Conservation (phyloP, 495 filamentous ascomycete species). For the Aspergillus heteromorphus region DNA sequence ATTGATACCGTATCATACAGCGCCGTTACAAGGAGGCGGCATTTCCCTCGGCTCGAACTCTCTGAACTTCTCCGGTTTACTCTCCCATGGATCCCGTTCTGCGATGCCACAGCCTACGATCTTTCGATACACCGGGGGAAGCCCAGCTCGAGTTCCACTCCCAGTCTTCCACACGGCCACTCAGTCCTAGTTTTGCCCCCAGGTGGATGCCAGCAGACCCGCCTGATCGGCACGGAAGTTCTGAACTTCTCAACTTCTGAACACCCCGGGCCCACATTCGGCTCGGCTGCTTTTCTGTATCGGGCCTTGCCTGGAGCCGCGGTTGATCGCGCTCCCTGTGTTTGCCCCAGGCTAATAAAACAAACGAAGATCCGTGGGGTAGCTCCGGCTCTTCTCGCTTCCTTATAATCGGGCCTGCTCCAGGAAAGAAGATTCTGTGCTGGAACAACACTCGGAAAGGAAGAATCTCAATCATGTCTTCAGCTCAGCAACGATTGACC, state of each 20-base stretch:
- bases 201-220: not conserved
- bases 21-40: not conserved
- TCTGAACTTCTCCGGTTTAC: not conserved
- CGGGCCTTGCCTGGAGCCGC: conserved; percentile 11
- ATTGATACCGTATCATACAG: conserved; percentile 31
- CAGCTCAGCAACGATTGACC: conserved; percentile 36
- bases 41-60: not conserved
- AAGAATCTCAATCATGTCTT: conserved; percentile 27
- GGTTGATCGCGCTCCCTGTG: conserved; percentile 8
- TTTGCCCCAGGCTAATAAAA: conserved; percentile 1
- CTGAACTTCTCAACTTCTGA: not conserved
- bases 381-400: not conserved
- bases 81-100: not conserved
- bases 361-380: not conserved
- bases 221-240: not conserved
- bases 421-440: not conserved
- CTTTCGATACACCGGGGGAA: no score
- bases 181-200: no score
- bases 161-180: not conserved
- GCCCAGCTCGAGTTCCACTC: no score
- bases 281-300: conserved; percentile 15
- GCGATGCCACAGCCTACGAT: no score
- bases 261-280: conserved; percentile 7
- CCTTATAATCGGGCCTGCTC: not conserved
- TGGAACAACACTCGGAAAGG: not conserved